phyloP scores from a whole-genome alignment of 2,329 filamentous ascomycete species.

The Amauroascus niger region DNA sequence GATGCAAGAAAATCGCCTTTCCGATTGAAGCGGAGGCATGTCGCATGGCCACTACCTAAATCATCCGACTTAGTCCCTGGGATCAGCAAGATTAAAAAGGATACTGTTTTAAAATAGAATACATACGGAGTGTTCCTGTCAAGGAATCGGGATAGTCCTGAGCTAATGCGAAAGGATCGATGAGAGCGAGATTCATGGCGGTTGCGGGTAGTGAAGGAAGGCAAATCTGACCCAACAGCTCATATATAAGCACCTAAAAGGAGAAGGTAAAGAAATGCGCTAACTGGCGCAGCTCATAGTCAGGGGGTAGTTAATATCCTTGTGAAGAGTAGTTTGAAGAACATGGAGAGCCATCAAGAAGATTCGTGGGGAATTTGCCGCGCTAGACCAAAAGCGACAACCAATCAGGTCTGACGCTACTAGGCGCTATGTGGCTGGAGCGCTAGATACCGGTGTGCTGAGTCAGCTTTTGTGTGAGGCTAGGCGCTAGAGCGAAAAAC shows the following conservation, averaged over 20 bases:
- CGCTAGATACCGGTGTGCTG: not conserved
- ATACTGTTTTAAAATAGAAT: conserved; percentile 28
- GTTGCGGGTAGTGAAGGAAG: not conserved
- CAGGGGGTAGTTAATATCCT: no score
- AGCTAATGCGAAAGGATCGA: conserved; percentile 61
- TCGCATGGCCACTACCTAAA: conserved; percentile 52
- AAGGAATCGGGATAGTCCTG: conserved; percentile 86
- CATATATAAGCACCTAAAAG: not conserved
- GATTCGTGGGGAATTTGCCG: conserved; percentile 4
- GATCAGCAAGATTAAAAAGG: not conserved
- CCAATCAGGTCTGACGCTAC: not conserved
- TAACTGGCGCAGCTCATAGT: not conserved
- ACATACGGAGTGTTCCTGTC: conserved; percentile 69
- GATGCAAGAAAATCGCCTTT: conserved; percentile 91
- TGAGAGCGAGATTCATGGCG: conserved; percentile 60
- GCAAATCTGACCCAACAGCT: not conserved
- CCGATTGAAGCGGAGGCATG: conserved; percentile 76
- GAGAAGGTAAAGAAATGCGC: not conserved
- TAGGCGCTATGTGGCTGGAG: not conserved
- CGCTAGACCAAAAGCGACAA: conserved; percentile 6
- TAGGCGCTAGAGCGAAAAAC: conserved; percentile 17
- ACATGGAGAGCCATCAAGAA: not conserved
- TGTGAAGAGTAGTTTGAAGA: no score
- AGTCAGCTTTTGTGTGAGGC: conserved; percentile 15
- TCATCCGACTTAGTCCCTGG: conserved; percentile 6